These are phyloP conservation scores for Metarhizium brunneum DNA, from an alignment of 2,329 filamentous ascomycete species.

Conservation along the genomic window DNA sequence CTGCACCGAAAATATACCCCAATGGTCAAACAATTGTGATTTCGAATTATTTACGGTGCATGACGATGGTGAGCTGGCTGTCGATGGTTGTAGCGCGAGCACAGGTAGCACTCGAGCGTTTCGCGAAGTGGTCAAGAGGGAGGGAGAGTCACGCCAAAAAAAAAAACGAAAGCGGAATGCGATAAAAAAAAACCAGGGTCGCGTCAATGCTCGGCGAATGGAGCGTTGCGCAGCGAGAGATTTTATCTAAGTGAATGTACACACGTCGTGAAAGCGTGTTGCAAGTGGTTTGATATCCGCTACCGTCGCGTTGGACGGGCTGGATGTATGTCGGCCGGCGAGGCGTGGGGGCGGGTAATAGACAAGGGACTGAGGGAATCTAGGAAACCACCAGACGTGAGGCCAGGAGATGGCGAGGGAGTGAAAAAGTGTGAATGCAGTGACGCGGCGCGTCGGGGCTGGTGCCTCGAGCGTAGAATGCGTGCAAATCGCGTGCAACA, in stretches of 20 bases:
- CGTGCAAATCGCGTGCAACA: constrained; percentile 46
- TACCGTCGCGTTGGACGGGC: constrained; percentile 6
- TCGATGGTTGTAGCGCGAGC: constrained; percentile 2
- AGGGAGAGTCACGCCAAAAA: not conserved
- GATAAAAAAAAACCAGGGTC: constrained; percentile 7
- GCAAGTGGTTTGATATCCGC: constrained; percentile 6
- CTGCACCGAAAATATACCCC: constrained; percentile 12
- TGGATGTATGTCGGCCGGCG: constrained; percentile 3
- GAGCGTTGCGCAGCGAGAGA: constrained; percentile 9
- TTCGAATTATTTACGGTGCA: constrained; percentile 25
- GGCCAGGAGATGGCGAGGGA: constrained; percentile 10
- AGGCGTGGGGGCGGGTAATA: constrained; percentile 11
- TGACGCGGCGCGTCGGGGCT: constrained; percentile 31
- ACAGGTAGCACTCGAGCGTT: not conserved
- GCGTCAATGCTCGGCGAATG: constrained; percentile 15
- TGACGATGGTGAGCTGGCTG: constrained; percentile 23
- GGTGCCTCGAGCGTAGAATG: constrained; percentile 31
- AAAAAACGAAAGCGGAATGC: not conserved
- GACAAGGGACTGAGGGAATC: constrained; percentile 5
- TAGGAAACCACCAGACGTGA: constrained; percentile 6
- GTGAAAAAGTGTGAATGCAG: constrained; percentile 34
- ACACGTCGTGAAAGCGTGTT: constrained; percentile 21
- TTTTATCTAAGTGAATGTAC: constrained; percentile 12
- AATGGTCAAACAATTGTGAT: constrained; percentile 14
- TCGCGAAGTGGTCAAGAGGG: not conserved